Base-by-base conservation (phyloP, 2,329 filamentous ascomycete species). In the Trichoderma sp. region DNA sequence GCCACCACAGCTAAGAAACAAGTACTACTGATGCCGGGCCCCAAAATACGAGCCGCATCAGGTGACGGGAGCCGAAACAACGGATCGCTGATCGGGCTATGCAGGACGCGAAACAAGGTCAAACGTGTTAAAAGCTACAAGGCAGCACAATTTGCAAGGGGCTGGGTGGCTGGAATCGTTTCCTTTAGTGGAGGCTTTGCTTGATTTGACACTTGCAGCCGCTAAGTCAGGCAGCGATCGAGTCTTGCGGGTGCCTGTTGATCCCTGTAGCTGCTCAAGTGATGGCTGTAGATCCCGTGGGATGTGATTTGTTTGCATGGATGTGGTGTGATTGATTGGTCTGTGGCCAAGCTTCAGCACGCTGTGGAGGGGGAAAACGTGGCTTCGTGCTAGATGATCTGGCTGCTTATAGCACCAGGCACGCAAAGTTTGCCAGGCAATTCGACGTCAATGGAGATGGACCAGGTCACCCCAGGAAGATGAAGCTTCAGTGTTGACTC, bases 231-330 rank as follows among this genome's bases (percentile, higher is more conserved):
- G 63, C 63, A 65, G 63, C 63, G 63, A 65, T 57, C n/a, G 25
- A 65, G 37, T 22, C 39, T 57, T 34, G 32, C 63, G 63, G 63
- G 63, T 65, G 63, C 63, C 63, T 65, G 59, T 37, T 37, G 60
- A 42, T 54, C 61, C 50, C 50, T 56, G 52, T 19, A 34, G 39
- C 29, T 37, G 45, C 42, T 45, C 37, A 34, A 32, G 19, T 45
- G n/a, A 56, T 32, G 19, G 50, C 10, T 29, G 50, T 42, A 45
- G 35, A 64, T 48, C 32, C 59, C 39, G 25, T 25, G 35, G 56
- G 35, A 42, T 54, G 25, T 25, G 50, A 22, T 54, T 56, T 56
- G 50, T 56, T 56, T 56, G 34, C 39, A 56, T 64, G 48, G 42
- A 19, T 39, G 27, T 48, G 32, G 3, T 37, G 58, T n/a, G 58